These are phyloP conservation scores for Candida qinlingensis DNA, from an alignment of 805 yeast species.

Conservation along the genomic window DNA sequence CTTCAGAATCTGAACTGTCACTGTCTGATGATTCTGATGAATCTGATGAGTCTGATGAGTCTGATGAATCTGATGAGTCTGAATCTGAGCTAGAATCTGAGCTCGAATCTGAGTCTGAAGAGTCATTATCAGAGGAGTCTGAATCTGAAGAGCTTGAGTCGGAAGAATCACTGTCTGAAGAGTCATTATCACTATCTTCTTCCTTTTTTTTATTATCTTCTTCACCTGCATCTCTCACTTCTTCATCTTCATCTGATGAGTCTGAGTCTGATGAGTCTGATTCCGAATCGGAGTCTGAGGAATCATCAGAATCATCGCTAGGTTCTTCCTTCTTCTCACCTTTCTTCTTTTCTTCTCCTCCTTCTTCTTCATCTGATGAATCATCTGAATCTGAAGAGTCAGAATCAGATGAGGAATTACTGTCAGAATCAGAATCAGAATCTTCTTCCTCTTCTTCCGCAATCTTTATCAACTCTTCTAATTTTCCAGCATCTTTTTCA, in stretches of 20 bases:
- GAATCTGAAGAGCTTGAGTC: conserved; percentile 20
- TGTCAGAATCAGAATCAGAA: neutral
- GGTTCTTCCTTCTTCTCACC: conserved; percentile 2
- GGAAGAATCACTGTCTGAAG: conserved; percentile 11
- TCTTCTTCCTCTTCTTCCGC: conserved; percentile 1
- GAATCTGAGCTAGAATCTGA: conserved; percentile 13
- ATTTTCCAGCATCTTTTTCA: conserved; percentile 5
- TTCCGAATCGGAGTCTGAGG: conserved; percentile 22
- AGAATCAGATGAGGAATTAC: neutral
- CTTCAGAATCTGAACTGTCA: conserved; percentile 14
- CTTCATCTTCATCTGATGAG: conserved; percentile 9
- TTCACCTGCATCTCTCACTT: too few species aligned
- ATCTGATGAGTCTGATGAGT: conserved; percentile 14
- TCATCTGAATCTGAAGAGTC: conserved; percentile 10
- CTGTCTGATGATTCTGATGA: conserved; percentile 7
- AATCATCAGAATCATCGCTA: neutral
- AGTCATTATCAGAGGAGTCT: conserved; percentile 18
- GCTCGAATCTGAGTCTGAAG: conserved; percentile 12
- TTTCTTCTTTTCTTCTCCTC: conserved; percentile 6
- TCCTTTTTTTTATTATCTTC: too few species aligned
- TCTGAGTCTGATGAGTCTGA: conserved; percentile 18
- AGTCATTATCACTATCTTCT: too few species aligned
- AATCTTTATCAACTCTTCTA: conserved; percentile 6
- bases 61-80: conserved; percentile 17
- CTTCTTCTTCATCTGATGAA: conserved; percentile 6